Conservation (phyloP, 768 basidiomycete species). For the Boletus tylopilopsis region DNA sequence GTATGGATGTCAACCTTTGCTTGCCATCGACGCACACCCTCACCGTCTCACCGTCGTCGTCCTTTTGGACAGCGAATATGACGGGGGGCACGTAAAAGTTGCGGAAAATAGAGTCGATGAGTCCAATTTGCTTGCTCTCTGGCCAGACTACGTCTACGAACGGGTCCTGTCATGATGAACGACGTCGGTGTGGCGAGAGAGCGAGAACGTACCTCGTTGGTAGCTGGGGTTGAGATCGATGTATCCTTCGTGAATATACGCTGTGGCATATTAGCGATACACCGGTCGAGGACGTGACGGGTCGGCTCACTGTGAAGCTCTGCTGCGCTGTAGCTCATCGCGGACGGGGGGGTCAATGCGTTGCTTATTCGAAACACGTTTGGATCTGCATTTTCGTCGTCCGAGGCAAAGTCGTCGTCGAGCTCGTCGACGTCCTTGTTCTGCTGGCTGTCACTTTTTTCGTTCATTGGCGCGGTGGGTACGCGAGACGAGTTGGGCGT, state of each 20-base stretch:
- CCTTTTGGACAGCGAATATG: constrained; percentile 42
- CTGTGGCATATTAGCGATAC: constrained; percentile 31
- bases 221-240: constrained; percentile 72
- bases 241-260: constrained; percentile 60
- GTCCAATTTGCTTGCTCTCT: constrained; percentile 54
- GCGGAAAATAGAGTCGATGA: constrained; percentile 49
- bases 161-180: neutral
- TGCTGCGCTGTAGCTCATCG: constrained; percentile 40
- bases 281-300: neutral
- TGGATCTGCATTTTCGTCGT: constrained; percentile 36
- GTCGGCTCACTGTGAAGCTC: constrained; percentile 44
- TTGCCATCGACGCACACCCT: constrained; percentile 52
- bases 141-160: constrained; percentile 73
- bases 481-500: neutral
- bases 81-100: constrained; percentile 54
- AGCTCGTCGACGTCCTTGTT: constrained; percentile 47
- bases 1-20: constrained; percentile 46
- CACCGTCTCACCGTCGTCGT: constrained; percentile 39
- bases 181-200: neutral
- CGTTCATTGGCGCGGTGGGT: constrained; percentile 13
- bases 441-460: constrained; percentile 19
- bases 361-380: constrained; percentile 43
- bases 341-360: constrained; percentile 38
- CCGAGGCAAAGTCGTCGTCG: constrained; percentile 40
- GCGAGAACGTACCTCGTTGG: constrained; percentile 53